Evolutionary conservation across 192 early-diverging fungal species (phyloP), one percentile per base, ranked within the genome.

Genomic region (Gryganskiella cystojenkinii): DNA sequence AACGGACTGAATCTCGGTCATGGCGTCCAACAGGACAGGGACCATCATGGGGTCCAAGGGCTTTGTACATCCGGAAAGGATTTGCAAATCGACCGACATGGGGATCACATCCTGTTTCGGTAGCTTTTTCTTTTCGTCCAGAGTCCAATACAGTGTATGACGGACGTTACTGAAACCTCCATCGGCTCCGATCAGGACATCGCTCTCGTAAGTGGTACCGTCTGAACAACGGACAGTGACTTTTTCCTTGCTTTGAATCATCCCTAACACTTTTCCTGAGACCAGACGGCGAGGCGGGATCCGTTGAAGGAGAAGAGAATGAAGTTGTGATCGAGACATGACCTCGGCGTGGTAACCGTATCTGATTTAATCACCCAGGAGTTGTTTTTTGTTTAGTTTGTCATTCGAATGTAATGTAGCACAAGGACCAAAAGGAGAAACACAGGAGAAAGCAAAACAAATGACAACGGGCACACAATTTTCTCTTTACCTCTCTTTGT

Each of bases 171-270:
- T 78, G 50, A 75, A 82, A 1, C 62, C 72, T 0, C 80, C 80
- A 59, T 82, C 80, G 4, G 80, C 80, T 9, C 64, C 80, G 45
- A 82, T 68, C 4, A 82, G 60, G 15, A 82, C 46, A 43, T 82
- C 73, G 17, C 80, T 73, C 37, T 76, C 68, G 25, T 64, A 63
- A 3, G 59, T 74, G 17, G 64, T 51, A 33, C 80, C 80, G 27
- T 82, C 73, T 14, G 67, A 67, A 22, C 69, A 75, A 2, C 69
- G 60, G 34, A 78, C 69, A n/a, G 67, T 76, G 13, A 82, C 80
- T n/a, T 53, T 66, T 0, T 76, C 61, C 11, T 67, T 17, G 35
- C 52, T 61, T 22, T 82, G 68, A 4, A 75, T 63, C 60, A 82
- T 71, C 0, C 60, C 58, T 6, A 67, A 40, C 15, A 78, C 64